Conservation (phyloP, 2,329 filamentous ascomycete species). For the Phaeosphaeriaceae sp. region DNA sequence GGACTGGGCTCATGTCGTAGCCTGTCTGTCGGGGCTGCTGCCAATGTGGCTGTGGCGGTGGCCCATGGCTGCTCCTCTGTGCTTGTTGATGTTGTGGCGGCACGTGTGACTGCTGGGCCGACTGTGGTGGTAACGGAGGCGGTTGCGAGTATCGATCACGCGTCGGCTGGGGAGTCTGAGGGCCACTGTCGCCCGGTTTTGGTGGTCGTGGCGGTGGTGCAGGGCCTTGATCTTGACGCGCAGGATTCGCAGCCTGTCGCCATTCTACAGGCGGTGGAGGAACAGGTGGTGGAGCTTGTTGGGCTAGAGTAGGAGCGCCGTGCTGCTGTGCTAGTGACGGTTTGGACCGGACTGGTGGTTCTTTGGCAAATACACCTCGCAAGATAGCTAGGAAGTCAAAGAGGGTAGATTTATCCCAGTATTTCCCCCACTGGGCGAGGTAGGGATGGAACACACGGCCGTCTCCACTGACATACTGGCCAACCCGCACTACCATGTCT, state of each 20-base stretch:
- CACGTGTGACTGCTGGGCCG: slow-evolving; percentile 33
- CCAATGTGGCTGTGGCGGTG: slow-evolving; percentile 25
- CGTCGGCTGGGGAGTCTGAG: slow-evolving; percentile 29
- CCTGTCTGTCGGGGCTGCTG: slow-evolving; percentile 28
- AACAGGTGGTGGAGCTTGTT: slow-evolving; percentile 51
- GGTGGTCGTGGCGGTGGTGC: slow-evolving; percentile 58
- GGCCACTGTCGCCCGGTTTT: slow-evolving; percentile 41
- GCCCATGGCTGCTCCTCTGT: slow-evolving; percentile 26
- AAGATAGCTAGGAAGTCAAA: slow-evolving; percentile 83
- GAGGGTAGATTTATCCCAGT: slow-evolving; percentile 89
- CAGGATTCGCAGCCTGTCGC: slow-evolving; percentile 38
- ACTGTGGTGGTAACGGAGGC: slow-evolving; percentile 44
- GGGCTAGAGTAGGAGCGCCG: too few species aligned
- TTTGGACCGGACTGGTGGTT: slow-evolving; percentile 85
- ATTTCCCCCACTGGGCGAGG: slow-evolving; percentile 84
- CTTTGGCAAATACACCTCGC: slow-evolving; percentile 88
- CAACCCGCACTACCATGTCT: slow-evolving; percentile 86
- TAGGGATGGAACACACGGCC: slow-evolving; percentile 96
- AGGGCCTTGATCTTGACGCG: slow-evolving; percentile 31
- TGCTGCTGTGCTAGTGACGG: slow-evolving; percentile 53
- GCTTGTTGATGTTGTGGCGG: slow-evolving; percentile 24
- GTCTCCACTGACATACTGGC: slow-evolving; percentile 93
- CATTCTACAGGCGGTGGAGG: slow-evolving; percentile 73
- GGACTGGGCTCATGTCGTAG: slow-evolving; percentile 33
- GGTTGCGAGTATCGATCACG: slow-evolving; percentile 39